Percentiles rank a stretch among this genome's conserved stretches.
These are phyloP conservation scores for Ploettnerulaceae sp. DNA, from an alignment of 2,329 filamentous ascomycete species.

Conservation along the genomic window DNA sequence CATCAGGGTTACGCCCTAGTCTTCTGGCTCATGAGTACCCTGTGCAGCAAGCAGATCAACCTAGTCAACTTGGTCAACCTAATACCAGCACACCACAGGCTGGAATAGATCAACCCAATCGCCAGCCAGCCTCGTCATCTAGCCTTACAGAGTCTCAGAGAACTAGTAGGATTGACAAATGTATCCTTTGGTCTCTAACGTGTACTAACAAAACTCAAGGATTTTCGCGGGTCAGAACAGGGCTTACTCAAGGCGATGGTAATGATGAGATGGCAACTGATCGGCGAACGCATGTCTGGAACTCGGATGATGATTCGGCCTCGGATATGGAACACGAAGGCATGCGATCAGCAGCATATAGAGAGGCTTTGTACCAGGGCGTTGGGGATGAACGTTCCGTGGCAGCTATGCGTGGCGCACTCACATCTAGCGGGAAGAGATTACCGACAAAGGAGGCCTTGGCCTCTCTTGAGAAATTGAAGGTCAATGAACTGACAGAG, in stretches of 20 bases:
- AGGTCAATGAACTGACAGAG: conserved; percentile 26
- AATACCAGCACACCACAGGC: neutral
- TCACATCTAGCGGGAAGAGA: conserved; percentile 25
- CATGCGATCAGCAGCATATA: conserved; percentile 9
- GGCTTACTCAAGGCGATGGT: too few species aligned
- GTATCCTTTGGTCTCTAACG: neutral
- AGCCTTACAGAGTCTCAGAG: neutral
- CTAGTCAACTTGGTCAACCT: neutral
- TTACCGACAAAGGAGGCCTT: conserved; percentile 30
- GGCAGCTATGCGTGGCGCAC: conserved; percentile 22
- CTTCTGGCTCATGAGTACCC: neutral
- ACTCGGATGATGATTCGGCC: neutral
- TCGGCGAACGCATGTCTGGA: neutral
- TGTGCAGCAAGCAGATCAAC: neutral
- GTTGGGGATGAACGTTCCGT: conserved; percentile 23
- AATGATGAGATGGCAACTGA: neutral
- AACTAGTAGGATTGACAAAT: neutral
- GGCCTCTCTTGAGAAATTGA: conserved; percentile 28
- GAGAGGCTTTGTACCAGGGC: conserved; percentile 15
- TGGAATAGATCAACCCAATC: neutral
- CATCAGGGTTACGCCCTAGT: conserved; percentile 2
- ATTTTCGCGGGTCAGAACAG: too few species aligned
- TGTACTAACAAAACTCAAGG: too few species aligned
- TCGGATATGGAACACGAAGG: conserved; percentile 19
- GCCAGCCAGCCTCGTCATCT: neutral